Evolutionary conservation across 495 filamentous ascomycete genomes (phyloP), one percentile per base, ranked within the genome.

Genomic region (Penicillium angulare): DNA sequence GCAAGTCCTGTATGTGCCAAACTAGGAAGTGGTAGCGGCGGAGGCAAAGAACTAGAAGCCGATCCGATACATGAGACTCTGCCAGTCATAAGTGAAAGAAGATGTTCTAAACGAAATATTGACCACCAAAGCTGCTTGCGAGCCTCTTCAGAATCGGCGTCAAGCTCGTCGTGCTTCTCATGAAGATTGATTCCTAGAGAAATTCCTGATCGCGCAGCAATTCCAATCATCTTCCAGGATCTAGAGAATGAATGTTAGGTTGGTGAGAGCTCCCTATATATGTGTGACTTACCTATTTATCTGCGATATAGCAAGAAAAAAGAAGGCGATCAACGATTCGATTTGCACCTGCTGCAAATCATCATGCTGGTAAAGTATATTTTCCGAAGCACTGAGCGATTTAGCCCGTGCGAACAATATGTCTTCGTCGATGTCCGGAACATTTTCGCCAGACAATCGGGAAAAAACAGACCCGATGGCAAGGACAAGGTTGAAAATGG

Each of bases 401-500:
- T 75, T 70, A 21, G 82, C 81, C 39, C 82, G 68, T 7, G 73
- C 60, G 50, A 79, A 85, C 8, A 77, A 56, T 15, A 81, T 46
- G 54, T 82, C 74, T 43, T 80, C 78, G 27, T 66, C 51, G 15
- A 66, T 61, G 49, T 57, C 77, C 27, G 63, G 47, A 13, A 64
- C 61, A 49, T 56, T 63, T 55, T 17, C 10, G 1, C 18, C 21
- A 26, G n/a, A 16, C n/a, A 43, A 15, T 29, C 18, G 39, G 7
- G 7, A 44, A 21, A 79, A 74, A 27, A 70, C 72, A 1, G 80
- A 68, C 3, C 67, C 72, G 50, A 85, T 82, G n/a, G 83, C 82
- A 53, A 85, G 82, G 23, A 85, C 69, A n/a, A 83, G 52, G 56
- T 86, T 86, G 13, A 85, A 47, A 29, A 78, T 78, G 0, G 79